Evolutionary conservation across 345 rosid genomes (phyloP).

Genomic region (Turnera subulata): DNA sequence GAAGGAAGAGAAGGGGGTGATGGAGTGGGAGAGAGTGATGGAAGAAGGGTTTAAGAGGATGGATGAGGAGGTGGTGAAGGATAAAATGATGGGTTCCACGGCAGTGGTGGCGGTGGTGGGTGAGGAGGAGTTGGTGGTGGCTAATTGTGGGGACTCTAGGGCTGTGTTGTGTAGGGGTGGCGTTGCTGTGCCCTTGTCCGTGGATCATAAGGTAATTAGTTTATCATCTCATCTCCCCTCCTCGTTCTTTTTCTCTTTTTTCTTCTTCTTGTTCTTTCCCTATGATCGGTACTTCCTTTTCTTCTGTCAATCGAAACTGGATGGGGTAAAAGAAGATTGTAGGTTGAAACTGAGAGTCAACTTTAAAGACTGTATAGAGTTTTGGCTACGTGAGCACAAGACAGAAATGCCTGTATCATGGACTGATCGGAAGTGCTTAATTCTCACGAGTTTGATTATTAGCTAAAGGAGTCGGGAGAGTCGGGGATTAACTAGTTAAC

Average conservation of each 20-base stretch:
- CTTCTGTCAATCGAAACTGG: no score
- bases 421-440: no score
- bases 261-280: not conserved
- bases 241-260: not conserved
- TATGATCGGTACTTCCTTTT: no score
- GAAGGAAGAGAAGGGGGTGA: not conserved
- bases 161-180: slow-evolving; percentile 31
- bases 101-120: slow-evolving; percentile 38
- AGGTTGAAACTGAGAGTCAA: no score
- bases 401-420: no score
- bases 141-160: slow-evolving; percentile 43
- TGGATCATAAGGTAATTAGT: slow-evolving; percentile 30
- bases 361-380: no score
- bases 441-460: no score
- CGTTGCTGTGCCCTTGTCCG: slow-evolving; percentile 26
- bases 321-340: no score
- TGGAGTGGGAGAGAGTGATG: slow-evolving; percentile 2
- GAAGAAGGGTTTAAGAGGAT: slow-evolving; percentile 33
- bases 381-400: no score
- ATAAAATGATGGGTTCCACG: slow-evolving; percentile 21
- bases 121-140: slow-evolving; percentile 32
- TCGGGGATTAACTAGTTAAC: no score
- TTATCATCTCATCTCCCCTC: no score
- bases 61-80: slow-evolving; percentile 33
- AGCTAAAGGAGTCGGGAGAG: no score